Conservation (phyloP, 495 filamentous ascomycete species). For the Tuber indicum region DNA sequence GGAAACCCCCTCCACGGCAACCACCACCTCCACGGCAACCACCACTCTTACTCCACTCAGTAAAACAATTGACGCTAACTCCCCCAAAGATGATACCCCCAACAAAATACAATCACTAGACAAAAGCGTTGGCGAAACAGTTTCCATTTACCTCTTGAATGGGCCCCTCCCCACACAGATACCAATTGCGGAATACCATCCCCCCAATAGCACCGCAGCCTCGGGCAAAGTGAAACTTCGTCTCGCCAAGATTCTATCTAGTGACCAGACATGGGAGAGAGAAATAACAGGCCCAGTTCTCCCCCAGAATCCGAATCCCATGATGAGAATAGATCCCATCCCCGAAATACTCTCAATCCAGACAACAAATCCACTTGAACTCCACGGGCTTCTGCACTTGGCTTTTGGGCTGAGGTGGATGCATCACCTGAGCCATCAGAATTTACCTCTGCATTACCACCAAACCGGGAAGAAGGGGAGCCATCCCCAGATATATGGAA, state of each 20-base stretch:
- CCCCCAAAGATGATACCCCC: neutral
- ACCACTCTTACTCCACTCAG: neutral
- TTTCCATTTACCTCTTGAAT: too few species aligned
- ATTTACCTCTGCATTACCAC: conserved; percentile 27
- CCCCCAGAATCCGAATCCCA: neutral
- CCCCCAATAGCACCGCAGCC: too few species aligned
- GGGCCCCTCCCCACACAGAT: too few species aligned
- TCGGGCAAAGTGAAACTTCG: too few species aligned
- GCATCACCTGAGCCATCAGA: conserved; percentile 31
- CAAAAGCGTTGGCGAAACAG: too few species aligned
- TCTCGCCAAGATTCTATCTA: too few species aligned
- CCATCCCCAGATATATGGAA: conserved; percentile 37
- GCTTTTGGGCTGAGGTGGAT: conserved; percentile 40
- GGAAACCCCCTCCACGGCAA: neutral
- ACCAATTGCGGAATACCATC: too few species aligned
- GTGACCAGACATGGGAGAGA: neutral
- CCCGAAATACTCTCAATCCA: conserved; percentile 8
- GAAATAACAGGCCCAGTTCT: neutral
- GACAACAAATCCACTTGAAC: conserved; percentile 17
- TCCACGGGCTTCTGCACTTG: conserved; percentile 28
- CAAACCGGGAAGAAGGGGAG: conserved; percentile 22
- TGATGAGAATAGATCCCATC: conserved; percentile 6
- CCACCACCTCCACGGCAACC: neutral
- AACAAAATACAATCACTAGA: neutral
- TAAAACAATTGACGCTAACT: neutral